Conservation (phyloP, 345 rosid species). For the Salix purpurea region DNA sequence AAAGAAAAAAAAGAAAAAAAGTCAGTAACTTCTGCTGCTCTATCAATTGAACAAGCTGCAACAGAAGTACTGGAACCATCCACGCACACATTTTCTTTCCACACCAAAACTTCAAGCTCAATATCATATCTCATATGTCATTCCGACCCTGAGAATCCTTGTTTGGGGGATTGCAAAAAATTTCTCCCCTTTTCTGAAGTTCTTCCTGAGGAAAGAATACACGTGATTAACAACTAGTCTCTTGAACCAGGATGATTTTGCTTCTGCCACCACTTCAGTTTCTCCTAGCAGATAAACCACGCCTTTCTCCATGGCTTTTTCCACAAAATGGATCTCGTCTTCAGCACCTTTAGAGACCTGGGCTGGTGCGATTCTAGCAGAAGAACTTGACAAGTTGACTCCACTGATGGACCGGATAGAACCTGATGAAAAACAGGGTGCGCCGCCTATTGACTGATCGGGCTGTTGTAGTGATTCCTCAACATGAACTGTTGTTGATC, state of each 20-base stretch:
- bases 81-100: too few species aligned
- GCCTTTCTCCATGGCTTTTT: slow-evolving; percentile 58
- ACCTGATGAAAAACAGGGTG: slow-evolving; percentile 36
- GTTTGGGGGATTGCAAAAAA: slow-evolving; percentile 53
- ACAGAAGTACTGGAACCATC: too few species aligned
- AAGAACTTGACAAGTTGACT: slow-evolving; percentile 15
- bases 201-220: slow-evolving; percentile 57
- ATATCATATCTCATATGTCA: slow-evolving; percentile 70
- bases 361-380: slow-evolving; percentile 15
- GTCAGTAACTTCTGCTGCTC: too few species aligned
- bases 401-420: slow-evolving; percentile 28
- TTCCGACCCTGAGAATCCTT: slow-evolving; percentile 67
- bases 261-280: slow-evolving; percentile 49
- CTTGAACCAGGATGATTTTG: slow-evolving; percentile 49
- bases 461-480: slow-evolving; percentile 38
- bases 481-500: slow-evolving; percentile 10
- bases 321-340: slow-evolving; percentile 52
- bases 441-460: neutral
- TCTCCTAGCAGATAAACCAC: slow-evolving; percentile 66
- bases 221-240: slow-evolving; percentile 52
- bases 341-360: slow-evolving; percentile 25
- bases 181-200: slow-evolving; percentile 55
- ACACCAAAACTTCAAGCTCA: too few species aligned
- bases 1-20: too few species aligned
- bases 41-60: too few species aligned